Conservation (phyloP, 2,329 filamentous ascomycete genomes). For the Cadophora gregata region DNA sequence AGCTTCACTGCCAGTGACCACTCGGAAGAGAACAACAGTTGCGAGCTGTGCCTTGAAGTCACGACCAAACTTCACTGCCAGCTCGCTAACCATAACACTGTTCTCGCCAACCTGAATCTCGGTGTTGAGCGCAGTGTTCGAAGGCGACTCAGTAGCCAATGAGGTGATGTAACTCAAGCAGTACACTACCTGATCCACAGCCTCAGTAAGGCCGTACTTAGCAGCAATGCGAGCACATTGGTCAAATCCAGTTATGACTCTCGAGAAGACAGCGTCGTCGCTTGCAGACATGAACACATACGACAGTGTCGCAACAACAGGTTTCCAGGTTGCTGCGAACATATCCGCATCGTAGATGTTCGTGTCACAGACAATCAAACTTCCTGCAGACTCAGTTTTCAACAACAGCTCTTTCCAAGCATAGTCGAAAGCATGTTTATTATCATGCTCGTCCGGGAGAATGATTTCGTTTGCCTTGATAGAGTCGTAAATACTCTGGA, state of each 20-base stretch:
- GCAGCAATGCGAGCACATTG: slow-evolving; percentile 94
- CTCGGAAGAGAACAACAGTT: slow-evolving; percentile 92
- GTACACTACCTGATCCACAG: slow-evolving; percentile 90
- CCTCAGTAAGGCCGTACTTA: slow-evolving; percentile 81
- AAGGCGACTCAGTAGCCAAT: slow-evolving; percentile 74
- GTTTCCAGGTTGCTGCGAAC: slow-evolving; percentile 95
- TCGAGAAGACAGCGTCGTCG: slow-evolving; percentile 92
- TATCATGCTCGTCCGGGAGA: slow-evolving; percentile 94
- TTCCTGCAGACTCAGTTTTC: slow-evolving; percentile 79
- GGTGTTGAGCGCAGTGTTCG: slow-evolving; percentile 89
- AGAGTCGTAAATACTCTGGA: slow-evolving; percentile 86
- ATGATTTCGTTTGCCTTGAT: slow-evolving; percentile 96
- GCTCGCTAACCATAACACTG: slow-evolving; percentile 97
- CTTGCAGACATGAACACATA: slow-evolving; percentile 99
- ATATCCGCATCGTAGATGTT: slow-evolving; percentile 98
- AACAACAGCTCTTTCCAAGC: slow-evolving; percentile 94
- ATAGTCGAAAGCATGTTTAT: slow-evolving; percentile 94
- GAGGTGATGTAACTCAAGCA: slow-evolving; percentile 91
- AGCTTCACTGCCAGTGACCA: slow-evolving; percentile 83
- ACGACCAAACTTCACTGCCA: slow-evolving; percentile 92
- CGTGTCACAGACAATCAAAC: slow-evolving; percentile 81
- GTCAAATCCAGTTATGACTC: slow-evolving; percentile 93
- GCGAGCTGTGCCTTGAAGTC: slow-evolving; percentile 94
- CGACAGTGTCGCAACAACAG: slow-evolving; percentile 90
- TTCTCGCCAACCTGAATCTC: slow-evolving; percentile 92